Conservation (phyloP, 2,329 filamentous ascomycete genomes). For the Pseudogymnoascus sp. region DNA sequence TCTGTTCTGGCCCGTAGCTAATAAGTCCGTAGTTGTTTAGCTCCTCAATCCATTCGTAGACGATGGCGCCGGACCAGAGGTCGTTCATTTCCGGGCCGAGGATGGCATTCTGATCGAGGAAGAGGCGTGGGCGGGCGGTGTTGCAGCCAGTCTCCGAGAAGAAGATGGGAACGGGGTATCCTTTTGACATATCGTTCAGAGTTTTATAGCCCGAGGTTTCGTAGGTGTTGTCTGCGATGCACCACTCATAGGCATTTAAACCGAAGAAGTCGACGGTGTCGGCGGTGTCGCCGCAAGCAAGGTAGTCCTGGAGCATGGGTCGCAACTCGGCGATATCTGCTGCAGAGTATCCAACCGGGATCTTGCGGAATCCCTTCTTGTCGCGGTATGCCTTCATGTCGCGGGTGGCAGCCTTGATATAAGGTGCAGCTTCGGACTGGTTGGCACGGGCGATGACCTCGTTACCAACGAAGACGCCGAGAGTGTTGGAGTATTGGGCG, state of each 20-base stretch:
- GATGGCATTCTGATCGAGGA: constrained; percentile 66
- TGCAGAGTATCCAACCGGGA: constrained; percentile 80
- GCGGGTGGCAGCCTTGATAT: constrained; percentile 69
- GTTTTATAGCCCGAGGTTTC: constrained; percentile 57
- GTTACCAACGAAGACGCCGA: constrained; percentile 82
- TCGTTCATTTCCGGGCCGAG: constrained; percentile 64
- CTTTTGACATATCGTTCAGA: constrained; percentile 56
- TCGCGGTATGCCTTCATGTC: constrained; percentile 78
- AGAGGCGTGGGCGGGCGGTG: constrained; percentile 49
- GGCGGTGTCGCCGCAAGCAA: constrained; percentile 63
- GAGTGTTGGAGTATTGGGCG: constrained; percentile 66
- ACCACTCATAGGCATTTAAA: constrained; percentile 81
- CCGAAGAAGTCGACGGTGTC: constrained; percentile 76
- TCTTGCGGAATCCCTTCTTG: constrained; percentile 65
- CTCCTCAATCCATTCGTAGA: constrained; percentile 88
- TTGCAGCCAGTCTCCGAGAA: constrained; percentile 88
- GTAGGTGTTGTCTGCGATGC: constrained; percentile 47
- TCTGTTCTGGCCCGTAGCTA: constrained; percentile 57
- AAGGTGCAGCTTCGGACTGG: constrained; percentile 61
- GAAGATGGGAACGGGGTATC: constrained; percentile 77
- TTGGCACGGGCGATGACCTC: constrained; percentile 63
- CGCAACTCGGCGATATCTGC: constrained; percentile 67
- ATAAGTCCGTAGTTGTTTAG: constrained; percentile 75
- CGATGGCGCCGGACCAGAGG: constrained; percentile 65
- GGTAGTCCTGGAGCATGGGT: constrained; percentile 57